Base-by-base conservation (phyloP, 352 stramenopile genomes). In the Globisporangium acanthophoron region DNA sequence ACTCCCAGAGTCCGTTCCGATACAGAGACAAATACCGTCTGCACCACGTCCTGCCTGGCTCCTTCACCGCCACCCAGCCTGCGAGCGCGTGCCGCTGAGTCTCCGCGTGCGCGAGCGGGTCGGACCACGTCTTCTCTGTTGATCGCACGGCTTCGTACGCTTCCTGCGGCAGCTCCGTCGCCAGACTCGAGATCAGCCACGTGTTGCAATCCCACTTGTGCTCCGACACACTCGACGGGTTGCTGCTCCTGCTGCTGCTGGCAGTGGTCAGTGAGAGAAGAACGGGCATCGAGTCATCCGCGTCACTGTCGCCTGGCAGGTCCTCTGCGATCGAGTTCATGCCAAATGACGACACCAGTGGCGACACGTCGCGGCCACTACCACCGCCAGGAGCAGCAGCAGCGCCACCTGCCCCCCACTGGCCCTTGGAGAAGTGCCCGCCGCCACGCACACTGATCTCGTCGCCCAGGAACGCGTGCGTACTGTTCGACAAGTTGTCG, bases 391-490 rank as follows among this genome's bases (percentile, higher is more conserved):
- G 3, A 40, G 35, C 35, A 40, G 8, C 12, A 4, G 35, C 35
- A 16, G 8, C 12, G 12, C 7, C 35, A 13, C 8, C 35, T 40
- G 55, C 58, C 62, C 58, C 33, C 51, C 66, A 65, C 55, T 76
- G 58, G 39, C 64, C 49, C 61, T 80, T 76, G 64, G 58, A 50
- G 58, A 87, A 86, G 24, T 86, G 73, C 9, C 61, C 69, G 12
- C 74, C 80, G 37, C 82, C 85, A 8, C 79, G 80, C 31, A 94
- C 82, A 66, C 82, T 92, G n/a, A 89, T 82, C 75, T 94, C 85
- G 45, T 94, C 85, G 8, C 85, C 85, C 52, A 94, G 41, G 65
- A 92, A 94, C 6, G 85, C 80, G 51, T 91, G 82, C 5, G 85
- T 91, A 59, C 82, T 92, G 67, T 94, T 94, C 18, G 78, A 77